Conservation (phyloP, 768 basidiomycete species). For the Suillus weaverae region DNA sequence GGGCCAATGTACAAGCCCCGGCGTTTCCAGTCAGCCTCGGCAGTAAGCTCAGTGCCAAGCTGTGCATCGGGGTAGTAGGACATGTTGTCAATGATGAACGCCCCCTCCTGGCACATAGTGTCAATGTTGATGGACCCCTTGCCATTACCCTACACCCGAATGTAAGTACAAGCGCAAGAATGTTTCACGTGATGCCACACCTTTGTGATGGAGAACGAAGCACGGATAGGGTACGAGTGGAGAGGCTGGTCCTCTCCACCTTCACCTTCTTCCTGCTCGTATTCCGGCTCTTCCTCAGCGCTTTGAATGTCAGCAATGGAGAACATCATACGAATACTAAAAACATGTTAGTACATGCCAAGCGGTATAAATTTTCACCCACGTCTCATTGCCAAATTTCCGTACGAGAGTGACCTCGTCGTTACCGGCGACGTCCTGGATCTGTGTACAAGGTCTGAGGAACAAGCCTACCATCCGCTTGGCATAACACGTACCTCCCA, state of each 20-base stretch:
- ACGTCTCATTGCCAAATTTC: conserved; percentile 91
- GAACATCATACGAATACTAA: conserved; percentile 86
- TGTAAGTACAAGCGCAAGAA: neutral
- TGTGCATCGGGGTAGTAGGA: conserved; percentile 77
- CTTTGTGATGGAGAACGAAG: conserved; percentile 85
- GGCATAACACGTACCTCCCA: conserved; percentile 66
- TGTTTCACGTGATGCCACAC: conserved; percentile 32
- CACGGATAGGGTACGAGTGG: conserved; percentile 69
- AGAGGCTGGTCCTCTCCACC: conserved; percentile 29
- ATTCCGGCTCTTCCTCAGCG: conserved; percentile 38
- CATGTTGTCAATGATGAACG: conserved; percentile 87
- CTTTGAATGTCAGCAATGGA: conserved; percentile 85
- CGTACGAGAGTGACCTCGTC: conserved; percentile 85
- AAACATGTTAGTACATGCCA: neutral
- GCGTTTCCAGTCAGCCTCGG: conserved; percentile 93
- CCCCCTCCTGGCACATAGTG: conserved; percentile 73
- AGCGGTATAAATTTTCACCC: conserved; percentile 28
- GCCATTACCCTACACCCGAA: conserved; percentile 39
- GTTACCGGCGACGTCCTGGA: conserved; percentile 66
- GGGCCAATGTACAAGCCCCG: conserved; percentile 92
- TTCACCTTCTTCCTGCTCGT: conserved; percentile 41
- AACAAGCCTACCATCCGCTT: neutral
- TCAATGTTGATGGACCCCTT: conserved; percentile 78
- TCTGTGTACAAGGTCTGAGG: conserved; percentile 37
- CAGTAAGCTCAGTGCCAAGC: conserved; percentile 72